Evolutionary conservation across 805 yeast species (phyloP), one percentile per base, ranked within the genome.

Genomic region (Huiozyma sinensis): DNA sequence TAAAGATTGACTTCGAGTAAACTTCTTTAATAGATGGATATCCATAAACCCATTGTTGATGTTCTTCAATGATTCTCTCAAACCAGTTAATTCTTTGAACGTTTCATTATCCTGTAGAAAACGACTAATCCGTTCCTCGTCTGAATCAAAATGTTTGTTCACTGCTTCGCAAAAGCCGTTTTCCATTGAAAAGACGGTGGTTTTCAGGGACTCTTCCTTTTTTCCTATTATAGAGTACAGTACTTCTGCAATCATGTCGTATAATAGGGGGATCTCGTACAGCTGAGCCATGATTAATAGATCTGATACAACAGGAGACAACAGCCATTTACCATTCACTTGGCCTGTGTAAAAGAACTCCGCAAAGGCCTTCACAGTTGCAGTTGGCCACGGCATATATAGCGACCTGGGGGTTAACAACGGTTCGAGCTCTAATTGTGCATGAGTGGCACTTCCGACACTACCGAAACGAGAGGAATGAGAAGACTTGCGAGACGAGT

Each of bases 341-440:
- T 83, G 88, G 1, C 92, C 94, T 5, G 89, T 83, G 54, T 80
- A 82, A 44, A 84, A 67, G 57, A 77, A 84, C 55, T 83, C 92
- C 28, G 80, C 67, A 50, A 83, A 73, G 2, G 87, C 87, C 44
- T 70, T 70, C 11, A 82, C 75, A 0, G 86, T 74, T 1, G 65
- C 57, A 1, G 81, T 76, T 2, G 78, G 59, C 63, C 79, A 81
- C 4, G 94, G 92, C 49, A 84, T 58, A 50, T 79, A 83, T 28
- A 84, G 57, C 12, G 77, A 70, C 47, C 94, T 68, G 11, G 94
- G 92, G 33, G 81, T 70, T 44, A 76, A 66, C 33, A 81, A 60
- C 6, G 85, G 79, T 51, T 81, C 87, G 62, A 81, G 50, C 12
- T 66, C 58, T 4, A 49, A 46, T 40, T 6, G 54, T 50, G 30